Conservation (phyloP, 2,329 filamentous ascomycete species). For the Lecanicillium sp. region DNA sequence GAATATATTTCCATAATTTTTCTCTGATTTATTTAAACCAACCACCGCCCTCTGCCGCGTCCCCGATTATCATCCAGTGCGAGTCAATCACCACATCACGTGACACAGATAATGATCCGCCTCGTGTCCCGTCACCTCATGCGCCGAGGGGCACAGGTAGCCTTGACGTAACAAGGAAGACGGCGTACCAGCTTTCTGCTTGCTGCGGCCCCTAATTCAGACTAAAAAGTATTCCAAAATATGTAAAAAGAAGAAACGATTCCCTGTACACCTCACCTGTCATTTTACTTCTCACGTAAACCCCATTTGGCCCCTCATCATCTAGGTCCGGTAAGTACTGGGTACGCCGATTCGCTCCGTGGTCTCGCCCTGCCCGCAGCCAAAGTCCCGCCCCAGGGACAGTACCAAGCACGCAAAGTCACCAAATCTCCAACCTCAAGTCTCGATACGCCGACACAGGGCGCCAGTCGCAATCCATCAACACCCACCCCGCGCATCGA, state of each 20-base stretch:
- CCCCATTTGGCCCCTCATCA: not conserved
- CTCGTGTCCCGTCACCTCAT: not conserved
- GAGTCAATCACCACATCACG: slow-evolving; percentile 8
- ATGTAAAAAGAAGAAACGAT: too few relatives aligned
- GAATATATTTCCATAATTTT: too few relatives aligned
- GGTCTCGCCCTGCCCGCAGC: slow-evolving; percentile 1
- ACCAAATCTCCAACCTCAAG: slow-evolving; percentile 51
- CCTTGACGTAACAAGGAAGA: not conserved
- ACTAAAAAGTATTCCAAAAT: not conserved
- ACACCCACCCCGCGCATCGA: slow-evolving; percentile 38
- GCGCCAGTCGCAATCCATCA: slow-evolving; percentile 46
- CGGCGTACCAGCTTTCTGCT: not conserved
- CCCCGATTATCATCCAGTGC: too few relatives aligned
- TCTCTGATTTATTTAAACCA: too few relatives aligned
- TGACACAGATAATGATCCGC: not conserved
- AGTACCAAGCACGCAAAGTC: slow-evolving; percentile 4
- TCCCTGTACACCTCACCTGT: not conserved
- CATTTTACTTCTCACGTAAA: not conserved
- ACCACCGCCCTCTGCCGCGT: too few relatives aligned
- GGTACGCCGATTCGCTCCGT: slow-evolving; percentile 9
- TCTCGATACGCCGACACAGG: slow-evolving; percentile 47
- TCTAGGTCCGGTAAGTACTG: not conserved
- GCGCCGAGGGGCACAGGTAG: slow-evolving; percentile 1
- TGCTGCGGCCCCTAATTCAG: not conserved
- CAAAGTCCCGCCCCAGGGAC: slow-evolving; percentile 13